Percentiles rank a stretch among this genome's conserved stretches.
phyloP scores from a whole-genome alignment of 2,329 filamentous ascomycete genomes.

The Huntiella decipiens region DNA sequence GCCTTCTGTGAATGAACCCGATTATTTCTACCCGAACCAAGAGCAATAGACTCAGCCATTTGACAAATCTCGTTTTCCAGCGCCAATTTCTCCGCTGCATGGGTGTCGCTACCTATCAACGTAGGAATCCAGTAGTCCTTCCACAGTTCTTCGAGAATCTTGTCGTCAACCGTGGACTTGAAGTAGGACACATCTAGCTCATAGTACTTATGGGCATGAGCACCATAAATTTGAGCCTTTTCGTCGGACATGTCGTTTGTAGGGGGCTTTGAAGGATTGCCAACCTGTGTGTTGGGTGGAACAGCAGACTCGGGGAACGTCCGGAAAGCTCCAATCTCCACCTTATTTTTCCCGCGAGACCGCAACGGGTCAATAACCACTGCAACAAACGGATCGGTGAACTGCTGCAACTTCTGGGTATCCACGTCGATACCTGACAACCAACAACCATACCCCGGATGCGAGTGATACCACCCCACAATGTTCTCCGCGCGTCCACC shows the following conservation, averaged over 20 bases:
- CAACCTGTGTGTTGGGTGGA: neutral
- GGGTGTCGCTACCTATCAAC: constrained; percentile 79
- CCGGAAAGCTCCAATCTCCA: constrained; percentile 92
- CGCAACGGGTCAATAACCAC: constrained; percentile 94
- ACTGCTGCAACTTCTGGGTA: constrained; percentile 67
- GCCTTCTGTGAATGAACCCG: no score
- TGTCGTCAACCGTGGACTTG: constrained; percentile 78
- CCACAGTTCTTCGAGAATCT: constrained; percentile 78
- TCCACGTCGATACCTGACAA: constrained; percentile 86
- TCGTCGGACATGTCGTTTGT: constrained; percentile 54
- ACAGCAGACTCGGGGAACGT: constrained; percentile 45
- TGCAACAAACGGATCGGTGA: constrained; percentile 78
- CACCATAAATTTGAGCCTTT: constrained; percentile 91
- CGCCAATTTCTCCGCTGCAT: constrained; percentile 56
- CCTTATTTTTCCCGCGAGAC: constrained; percentile 83
- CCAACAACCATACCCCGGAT: constrained; percentile 97
- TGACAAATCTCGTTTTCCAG: no score
- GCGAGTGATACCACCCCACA: constrained; percentile 95
- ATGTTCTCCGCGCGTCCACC: constrained; percentile 71
- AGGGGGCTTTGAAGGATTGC: constrained; percentile 5
- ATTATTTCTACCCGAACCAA: no score
- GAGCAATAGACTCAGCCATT: no score
- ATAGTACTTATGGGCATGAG: constrained; percentile 82
- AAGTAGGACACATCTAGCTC: constrained; percentile 79
- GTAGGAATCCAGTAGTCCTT: constrained; percentile 99